Evolutionary conservation across 2,329 filamentous ascomycete species (phyloP), one percentile per base, ranked within the genome.

Genomic region (Sclerotinia glacialis): DNA sequence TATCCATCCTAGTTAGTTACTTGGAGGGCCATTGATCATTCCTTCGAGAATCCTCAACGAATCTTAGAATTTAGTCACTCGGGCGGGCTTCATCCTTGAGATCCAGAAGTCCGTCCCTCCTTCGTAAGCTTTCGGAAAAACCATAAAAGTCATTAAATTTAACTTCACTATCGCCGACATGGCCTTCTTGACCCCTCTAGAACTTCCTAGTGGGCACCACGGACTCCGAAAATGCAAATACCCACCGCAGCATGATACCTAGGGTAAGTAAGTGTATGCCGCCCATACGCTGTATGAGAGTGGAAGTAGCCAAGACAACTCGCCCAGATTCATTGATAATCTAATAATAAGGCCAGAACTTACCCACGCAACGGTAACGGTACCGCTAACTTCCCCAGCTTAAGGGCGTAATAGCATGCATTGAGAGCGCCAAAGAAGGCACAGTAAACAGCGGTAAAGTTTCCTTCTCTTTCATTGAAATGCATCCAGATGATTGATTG

Each of bases 391-490:
- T 37, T 37, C 56, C 56, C 44, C 56, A 60, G 56, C 7, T 37
- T 47, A 40, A 46, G n/a, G 53, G 34, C 28, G 31, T 26, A 46
- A 31, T n/a, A n/a, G n/a, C n/a, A n/a, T n/a, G 50, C 14, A 53
- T 4, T 59, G 40, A 14, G 53, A 60, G 56, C 55, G 40, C 42
- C 21, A 61, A 49, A 61, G 23, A 34, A 31, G 40, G 28, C 44
- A 60, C 56, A 60, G 58, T 11, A 49, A 37, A 47, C 37, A 12
- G 58, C 58, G 58, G 58, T 50, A 50, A 62, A 52, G 42, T 40
- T 40, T 60, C 42, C 42, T 49, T 49, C 44, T 60, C 59, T 62
- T 52, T 62, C 31, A 62, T 50, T 37, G 46, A 18, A 40, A 40
- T 42, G 8, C 55, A 31, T 3, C 11, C 55, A 31, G 11, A 59